Conservation (phyloP, 2,329 filamentous ascomycete species). For the Paraphoma chrysanthemicola region DNA sequence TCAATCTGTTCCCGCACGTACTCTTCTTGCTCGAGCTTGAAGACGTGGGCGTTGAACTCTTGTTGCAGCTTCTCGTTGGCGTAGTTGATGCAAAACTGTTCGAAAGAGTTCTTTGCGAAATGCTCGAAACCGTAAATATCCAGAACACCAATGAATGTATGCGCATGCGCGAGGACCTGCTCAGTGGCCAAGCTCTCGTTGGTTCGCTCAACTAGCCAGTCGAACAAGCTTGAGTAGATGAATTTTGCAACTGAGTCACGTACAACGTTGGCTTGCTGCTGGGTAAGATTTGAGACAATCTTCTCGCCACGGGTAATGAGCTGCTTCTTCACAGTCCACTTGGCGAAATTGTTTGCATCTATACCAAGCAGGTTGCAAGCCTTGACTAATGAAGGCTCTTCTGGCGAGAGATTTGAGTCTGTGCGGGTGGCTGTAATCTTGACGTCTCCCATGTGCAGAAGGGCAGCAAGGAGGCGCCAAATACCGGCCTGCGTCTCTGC, state of each 20-base stretch:
- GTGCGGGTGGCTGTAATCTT: slow-evolving; percentile 91
- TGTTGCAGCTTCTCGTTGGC: slow-evolving; percentile 99
- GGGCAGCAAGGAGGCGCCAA: slow-evolving; percentile 86
- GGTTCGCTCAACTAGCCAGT: slow-evolving; percentile 98
- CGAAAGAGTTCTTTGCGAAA: slow-evolving; percentile 99
- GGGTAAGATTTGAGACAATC: slow-evolving; percentile 93
- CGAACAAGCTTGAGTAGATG: slow-evolving; percentile 97
- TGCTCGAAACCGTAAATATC: slow-evolving; percentile 99
- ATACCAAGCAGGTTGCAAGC: slow-evolving; percentile 89
- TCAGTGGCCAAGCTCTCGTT: slow-evolving; percentile 90
- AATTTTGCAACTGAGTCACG: slow-evolving; percentile 98
- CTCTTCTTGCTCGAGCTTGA: slow-evolving; percentile 98
- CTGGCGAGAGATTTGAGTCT: slow-evolving; percentile 81
- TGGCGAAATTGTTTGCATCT: slow-evolving; percentile 83
- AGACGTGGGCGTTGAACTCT: slow-evolving; percentile 99
- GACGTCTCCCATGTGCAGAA: slow-evolving; percentile 94
- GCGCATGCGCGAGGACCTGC: slow-evolving; percentile 80
- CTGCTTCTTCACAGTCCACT: slow-evolving; percentile 99
- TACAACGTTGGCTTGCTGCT: slow-evolving; percentile 92
- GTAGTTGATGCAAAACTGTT: slow-evolving; percentile 99
- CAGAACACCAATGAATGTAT: slow-evolving; percentile 94
- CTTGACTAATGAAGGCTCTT: slow-evolving; percentile 80
- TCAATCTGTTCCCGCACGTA: slow-evolving; percentile 96
- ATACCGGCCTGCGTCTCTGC: slow-evolving; percentile 79
- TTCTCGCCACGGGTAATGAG: slow-evolving; percentile 95